Conservation (phyloP, 2,329 filamentous ascomycete species). For the Stylonectria norvegica region DNA sequence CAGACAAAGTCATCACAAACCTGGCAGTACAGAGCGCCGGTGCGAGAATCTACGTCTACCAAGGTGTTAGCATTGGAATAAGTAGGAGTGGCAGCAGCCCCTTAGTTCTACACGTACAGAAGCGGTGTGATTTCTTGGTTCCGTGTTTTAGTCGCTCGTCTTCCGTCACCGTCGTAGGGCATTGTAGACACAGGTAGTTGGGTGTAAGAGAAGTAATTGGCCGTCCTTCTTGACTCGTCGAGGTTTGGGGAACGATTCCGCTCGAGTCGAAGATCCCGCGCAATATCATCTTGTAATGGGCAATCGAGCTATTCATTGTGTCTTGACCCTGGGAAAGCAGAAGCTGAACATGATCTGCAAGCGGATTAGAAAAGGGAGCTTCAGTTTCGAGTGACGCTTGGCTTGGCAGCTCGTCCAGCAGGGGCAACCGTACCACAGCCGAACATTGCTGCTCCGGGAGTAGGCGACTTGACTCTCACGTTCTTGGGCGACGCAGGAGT, state of each 20-base stretch:
- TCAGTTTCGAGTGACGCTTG: not conserved
- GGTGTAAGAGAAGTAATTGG: slow-evolving; percentile 61
- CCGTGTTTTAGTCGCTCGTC: slow-evolving; percentile 66
- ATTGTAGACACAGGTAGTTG: slow-evolving; percentile 72
- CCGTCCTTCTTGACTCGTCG: slow-evolving; percentile 53
- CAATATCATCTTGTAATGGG: slow-evolving; percentile 69
- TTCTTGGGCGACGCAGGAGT: slow-evolving; percentile 54
- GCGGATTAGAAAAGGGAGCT: slow-evolving; percentile 27
- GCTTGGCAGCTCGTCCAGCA: not conserved
- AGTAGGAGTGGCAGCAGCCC: too few species aligned
- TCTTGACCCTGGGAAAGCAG: slow-evolving; percentile 61
- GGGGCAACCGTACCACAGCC: slow-evolving; percentile 56
- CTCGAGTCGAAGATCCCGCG: slow-evolving; percentile 67
- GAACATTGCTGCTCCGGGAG: slow-evolving; percentile 57
- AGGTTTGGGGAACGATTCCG: slow-evolving; percentile 63
- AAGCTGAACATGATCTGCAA: slow-evolving; percentile 66
- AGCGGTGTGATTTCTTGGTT: slow-evolving; percentile 65
- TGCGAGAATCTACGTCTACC: slow-evolving; percentile 72
- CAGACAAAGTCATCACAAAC: slow-evolving; percentile 81
- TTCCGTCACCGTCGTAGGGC: slow-evolving; percentile 63
- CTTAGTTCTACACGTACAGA: slow-evolving; percentile 52
- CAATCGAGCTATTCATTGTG: slow-evolving; percentile 64
- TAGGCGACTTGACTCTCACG: slow-evolving; percentile 57
- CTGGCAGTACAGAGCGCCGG: slow-evolving; percentile 73
- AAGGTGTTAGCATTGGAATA: slow-evolving; percentile 24